A percentile compares a stretch with the other conserved stretches of the same genome.
phyloP scores from a whole-genome alignment of 2,329 filamentous ascomycete genomes.

The Fusarium poae region DNA sequence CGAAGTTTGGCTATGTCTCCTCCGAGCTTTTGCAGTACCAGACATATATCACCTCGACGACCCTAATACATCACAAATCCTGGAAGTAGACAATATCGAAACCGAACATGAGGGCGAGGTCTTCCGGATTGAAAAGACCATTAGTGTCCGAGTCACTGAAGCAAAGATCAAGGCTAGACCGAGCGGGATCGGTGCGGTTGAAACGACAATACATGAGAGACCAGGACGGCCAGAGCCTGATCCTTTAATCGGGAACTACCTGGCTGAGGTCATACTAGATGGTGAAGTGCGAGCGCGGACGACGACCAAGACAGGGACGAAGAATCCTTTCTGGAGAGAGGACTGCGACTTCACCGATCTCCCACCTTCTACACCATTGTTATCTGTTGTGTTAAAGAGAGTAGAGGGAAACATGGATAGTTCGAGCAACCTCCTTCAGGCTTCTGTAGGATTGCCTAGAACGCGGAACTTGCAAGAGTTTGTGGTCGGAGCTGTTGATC shows the following conservation, averaged over 20 bases:
- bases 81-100: slow-evolving; percentile 57
- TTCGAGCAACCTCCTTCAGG: slow-evolving; percentile 52
- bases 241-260: slow-evolving; percentile 73
- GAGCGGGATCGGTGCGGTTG: slow-evolving; percentile 38
- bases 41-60: slow-evolving; percentile 81
- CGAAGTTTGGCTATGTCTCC: slow-evolving; percentile 95
- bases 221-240: slow-evolving; percentile 54
- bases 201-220: slow-evolving; percentile 40
- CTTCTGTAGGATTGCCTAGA: slow-evolving; percentile 52
- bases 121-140: slow-evolving; percentile 73
- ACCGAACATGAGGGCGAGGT: slow-evolving; percentile 62
- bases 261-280: slow-evolving; percentile 83
- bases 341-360: slow-evolving; percentile 83
- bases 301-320: slow-evolving; percentile 76
- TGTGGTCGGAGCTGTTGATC: slow-evolving; percentile 80
- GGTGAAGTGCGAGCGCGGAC: slow-evolving; percentile 83
- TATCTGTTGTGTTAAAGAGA: slow-evolving; percentile 80
- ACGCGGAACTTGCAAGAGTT: slow-evolving; percentile 63
- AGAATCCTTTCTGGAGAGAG: slow-evolving; percentile 85
- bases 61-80: slow-evolving; percentile 58
- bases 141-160: slow-evolving; percentile 70
- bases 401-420: slow-evolving; percentile 65
- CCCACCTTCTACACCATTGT: slow-evolving; percentile 74
- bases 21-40: slow-evolving; percentile 91
- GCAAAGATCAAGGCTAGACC: slow-evolving; percentile 67